Conservation (phyloP, 1,139 yeast genomes). For the Barnettozyma hawaiiensis region DNA sequence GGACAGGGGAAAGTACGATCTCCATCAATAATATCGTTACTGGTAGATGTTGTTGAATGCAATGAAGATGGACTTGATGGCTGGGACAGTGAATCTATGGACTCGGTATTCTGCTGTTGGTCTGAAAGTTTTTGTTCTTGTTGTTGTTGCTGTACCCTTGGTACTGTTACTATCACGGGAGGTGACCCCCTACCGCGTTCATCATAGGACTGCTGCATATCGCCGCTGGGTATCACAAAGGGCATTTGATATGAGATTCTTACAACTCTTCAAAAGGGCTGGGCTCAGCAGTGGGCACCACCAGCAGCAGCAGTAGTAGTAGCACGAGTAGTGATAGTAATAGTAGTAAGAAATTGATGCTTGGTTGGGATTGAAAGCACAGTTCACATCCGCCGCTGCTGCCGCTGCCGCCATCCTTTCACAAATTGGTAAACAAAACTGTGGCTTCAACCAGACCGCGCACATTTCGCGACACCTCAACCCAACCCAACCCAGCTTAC, state of each 20-base stretch:
- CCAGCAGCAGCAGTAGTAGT: background rate
- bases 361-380: too few relatives aligned
- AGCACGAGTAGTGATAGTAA: background rate
- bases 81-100: conserved; percentile 2
- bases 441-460: too few relatives aligned
- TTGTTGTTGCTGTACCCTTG: background rate
- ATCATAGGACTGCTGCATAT: too few relatives aligned
- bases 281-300: background rate
- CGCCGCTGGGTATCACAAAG: background rate
- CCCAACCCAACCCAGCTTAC: too few relatives aligned
- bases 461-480: too few relatives aligned
- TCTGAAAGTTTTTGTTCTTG: background rate
- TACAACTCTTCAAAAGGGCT: too few relatives aligned
- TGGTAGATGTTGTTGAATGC: background rate
- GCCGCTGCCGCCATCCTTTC: too few relatives aligned
- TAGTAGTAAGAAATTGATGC: too few relatives aligned
- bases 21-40: conserved; percentile 4
- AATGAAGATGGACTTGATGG: conserved; percentile 5
- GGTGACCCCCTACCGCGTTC: too few relatives aligned
- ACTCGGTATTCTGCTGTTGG: background rate
- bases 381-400: too few relatives aligned
- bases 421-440: too few relatives aligned
- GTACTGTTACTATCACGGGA: background rate
- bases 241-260: background rate
- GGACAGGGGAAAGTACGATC: conserved; percentile 43